Evolutionary conservation across 2,329 filamentous ascomycete genomes (phyloP).

Genomic region (Epichloe uncinata): DNA sequence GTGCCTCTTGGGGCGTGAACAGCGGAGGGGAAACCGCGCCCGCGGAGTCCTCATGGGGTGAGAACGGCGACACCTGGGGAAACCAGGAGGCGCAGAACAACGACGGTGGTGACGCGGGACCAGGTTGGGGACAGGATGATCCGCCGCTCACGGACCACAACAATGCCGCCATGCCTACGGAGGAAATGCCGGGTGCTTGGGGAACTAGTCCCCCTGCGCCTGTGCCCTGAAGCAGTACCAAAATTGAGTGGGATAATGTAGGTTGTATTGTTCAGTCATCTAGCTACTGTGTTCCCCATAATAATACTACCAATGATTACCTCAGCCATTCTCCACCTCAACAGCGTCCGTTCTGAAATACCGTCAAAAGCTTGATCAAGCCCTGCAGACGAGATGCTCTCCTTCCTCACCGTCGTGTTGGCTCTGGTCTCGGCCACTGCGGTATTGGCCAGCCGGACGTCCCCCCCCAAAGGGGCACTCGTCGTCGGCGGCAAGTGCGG

Average conservation of each 20-base stretch:
- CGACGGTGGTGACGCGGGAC: neutral
- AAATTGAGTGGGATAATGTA: too few species aligned
- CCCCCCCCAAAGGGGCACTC: neutral
- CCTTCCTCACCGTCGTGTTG: neutral
- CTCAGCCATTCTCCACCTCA: too few species aligned
- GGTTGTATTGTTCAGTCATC: too few species aligned
- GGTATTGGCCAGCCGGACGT: neutral
- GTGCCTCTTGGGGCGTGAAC: too few species aligned
- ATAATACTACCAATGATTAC: too few species aligned
- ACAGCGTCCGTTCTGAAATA: neutral
- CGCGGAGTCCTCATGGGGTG: too few species aligned
- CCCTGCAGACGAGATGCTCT: neutral
- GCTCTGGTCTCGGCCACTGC: neutral
- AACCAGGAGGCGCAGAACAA: constrained; percentile 4
- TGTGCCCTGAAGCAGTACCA: too few species aligned
- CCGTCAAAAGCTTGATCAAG: neutral
- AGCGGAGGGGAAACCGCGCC: neutral
- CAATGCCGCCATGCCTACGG: too few species aligned
- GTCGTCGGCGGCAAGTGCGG: neutral
- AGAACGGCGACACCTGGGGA: neutral
- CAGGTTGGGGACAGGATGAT: neutral
- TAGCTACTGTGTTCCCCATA: too few species aligned
- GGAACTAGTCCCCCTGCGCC: constrained; percentile 3
- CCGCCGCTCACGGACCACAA: neutral
- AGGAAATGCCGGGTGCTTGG: constrained; percentile 24